Base-by-base conservation (phyloP, 805 yeast species). In the Saccharomycopsis capsularis region DNA sequence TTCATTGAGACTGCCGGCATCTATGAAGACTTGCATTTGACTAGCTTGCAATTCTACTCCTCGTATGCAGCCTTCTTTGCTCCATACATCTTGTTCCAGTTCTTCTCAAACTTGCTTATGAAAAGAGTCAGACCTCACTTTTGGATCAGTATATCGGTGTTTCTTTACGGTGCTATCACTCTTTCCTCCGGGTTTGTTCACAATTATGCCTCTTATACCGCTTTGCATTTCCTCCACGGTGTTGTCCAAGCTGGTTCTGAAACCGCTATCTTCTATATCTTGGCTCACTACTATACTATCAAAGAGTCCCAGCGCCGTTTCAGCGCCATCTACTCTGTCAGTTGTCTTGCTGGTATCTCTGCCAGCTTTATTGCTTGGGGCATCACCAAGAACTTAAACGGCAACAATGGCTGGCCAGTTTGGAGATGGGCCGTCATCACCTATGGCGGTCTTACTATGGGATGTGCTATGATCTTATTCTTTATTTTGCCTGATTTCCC, bases 311-410 rank as follows among this genome's bases (percentile, higher is more conserved):
- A 82, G 65, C 74, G 78, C 59, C 66, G 90, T 44, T 81, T 79
- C 63, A 73, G 83, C 34, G 74, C 78, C 47, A 82, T 84, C 64
- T 82, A 39, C 24, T 81, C 82, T 25, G 78, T 82, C 40, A 80
- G 88, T 4, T 76, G 83, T 54, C 68, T 84, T 48, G 86, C 90
- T 2, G 89, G 91, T 61, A 87, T 86, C 19, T 81, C 83, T 56
- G 81, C 82, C 6, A 88, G 87, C 49, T 76, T 85, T 24, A 71
- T 84, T 56, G 87, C 89, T 9, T 79, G 75, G 56, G 78, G 78
- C 51, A 74, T 81, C 50, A 21, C n/a, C 4, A 64, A 75, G 56
- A 77, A 77, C 36, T 67, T 83, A 56, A 70, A 78, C 53, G 59
- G 58, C 87, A 49, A 45, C 7, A 59, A 68, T 46, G 76, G 75